Evolutionary conservation across 495 filamentous ascomycete species (phyloP).

Genomic region (Xylaria curta): DNA sequence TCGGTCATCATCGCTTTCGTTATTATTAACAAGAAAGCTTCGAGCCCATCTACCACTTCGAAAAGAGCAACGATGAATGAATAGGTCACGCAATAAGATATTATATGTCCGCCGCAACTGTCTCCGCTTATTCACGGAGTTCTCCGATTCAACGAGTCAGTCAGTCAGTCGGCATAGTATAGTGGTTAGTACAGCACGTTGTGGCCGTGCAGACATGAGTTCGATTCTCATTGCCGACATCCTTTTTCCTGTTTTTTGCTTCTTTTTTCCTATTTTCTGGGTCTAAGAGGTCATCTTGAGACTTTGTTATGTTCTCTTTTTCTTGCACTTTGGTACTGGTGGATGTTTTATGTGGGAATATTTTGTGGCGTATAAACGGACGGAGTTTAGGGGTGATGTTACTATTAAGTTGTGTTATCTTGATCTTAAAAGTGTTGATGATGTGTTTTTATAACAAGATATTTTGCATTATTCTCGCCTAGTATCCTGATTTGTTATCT

Average conservation of each 20-base stretch:
- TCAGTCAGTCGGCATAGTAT: conserved; percentile 11
- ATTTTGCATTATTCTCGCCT: neutral
- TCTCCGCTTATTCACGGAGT: neutral
- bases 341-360: neutral
- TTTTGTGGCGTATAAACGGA: too few relatives aligned
- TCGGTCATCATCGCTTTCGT: too few relatives aligned
- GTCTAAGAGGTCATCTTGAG: neutral
- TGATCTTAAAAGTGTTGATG: too few relatives aligned
- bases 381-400: too few relatives aligned
- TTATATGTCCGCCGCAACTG: neutral
- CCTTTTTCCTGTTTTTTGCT: neutral
- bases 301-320: neutral
- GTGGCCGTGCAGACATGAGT: conserved; percentile 18
- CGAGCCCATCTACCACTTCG: too few relatives aligned
- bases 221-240: conserved; percentile 13
- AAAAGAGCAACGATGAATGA: too few relatives aligned
- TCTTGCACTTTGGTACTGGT: neutral
- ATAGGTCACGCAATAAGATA: neutral
- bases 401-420: too few relatives aligned
- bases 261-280: neutral
- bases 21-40: too few relatives aligned
- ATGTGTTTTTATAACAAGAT: neutral
- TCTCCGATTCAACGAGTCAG: neutral
- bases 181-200: conserved; percentile 20
- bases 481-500: neutral